phyloP scores from a whole-genome alignment of 306 rosid species.

The Vicia sativa region DNA sequence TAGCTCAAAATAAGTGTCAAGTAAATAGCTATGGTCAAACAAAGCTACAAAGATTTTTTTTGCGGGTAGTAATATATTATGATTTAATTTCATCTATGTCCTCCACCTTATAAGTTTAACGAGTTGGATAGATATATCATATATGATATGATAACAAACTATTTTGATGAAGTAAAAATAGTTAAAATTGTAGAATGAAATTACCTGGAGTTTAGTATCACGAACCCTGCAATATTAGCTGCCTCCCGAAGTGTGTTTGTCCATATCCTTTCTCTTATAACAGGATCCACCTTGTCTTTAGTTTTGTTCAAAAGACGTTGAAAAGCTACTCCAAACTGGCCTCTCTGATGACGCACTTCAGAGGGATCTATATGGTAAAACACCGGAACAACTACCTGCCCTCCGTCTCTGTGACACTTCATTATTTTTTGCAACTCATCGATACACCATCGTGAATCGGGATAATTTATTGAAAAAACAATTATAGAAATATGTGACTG shows the following conservation, averaged over 20 bases:
- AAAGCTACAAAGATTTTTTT: too few relatives aligned
- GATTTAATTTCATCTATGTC: too few relatives aligned
- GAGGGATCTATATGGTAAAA: conserved; percentile 16
- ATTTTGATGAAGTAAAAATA: too few relatives aligned
- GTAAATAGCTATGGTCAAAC: too few relatives aligned
- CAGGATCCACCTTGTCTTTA: too few relatives aligned
- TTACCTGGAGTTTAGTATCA: neutral
- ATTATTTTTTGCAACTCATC: neutral
- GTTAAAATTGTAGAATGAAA: too few relatives aligned
- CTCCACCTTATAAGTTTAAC: too few relatives aligned
- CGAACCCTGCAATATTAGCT: neutral
- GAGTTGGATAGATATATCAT: too few relatives aligned
- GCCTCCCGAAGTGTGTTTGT: neutral
- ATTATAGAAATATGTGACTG: neutral
- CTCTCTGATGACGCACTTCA: neutral
- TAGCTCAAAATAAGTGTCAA: too few relatives aligned
- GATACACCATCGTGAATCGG: neutral
- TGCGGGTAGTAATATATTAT: too few relatives aligned
- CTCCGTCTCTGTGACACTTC: neutral
- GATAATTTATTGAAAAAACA: neutral
- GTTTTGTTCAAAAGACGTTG: neutral
- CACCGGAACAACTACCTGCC: conserved; percentile 17
- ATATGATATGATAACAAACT: too few relatives aligned
- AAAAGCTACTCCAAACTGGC: neutral
- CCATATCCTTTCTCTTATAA: too few relatives aligned